Evolutionary conservation across 148 eudicot genomes (phyloP).

Genomic region (Cornus kousa): DNA sequence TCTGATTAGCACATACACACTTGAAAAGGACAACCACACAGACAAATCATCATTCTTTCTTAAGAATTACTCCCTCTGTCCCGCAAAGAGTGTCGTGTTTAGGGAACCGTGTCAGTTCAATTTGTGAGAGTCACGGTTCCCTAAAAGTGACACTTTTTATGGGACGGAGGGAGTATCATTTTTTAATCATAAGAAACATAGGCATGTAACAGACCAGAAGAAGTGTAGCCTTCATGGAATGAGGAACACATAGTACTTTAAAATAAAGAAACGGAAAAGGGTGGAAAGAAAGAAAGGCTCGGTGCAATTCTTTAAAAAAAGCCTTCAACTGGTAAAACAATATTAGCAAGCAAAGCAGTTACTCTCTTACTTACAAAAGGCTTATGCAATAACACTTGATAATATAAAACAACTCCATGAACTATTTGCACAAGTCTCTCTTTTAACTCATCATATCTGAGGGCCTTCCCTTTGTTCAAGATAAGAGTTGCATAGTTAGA

Average conservation of each 20-base stretch:
- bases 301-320: neutral
- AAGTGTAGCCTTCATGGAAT: neutral
- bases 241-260: neutral
- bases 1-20: neutral
- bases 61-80: no score
- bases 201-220: neutral
- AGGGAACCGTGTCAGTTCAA: no score
- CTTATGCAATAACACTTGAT: neutral
- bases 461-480: neutral
- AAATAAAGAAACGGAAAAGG: no score
- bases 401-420: neutral
- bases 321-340: neutral
- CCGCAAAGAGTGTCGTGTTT: no score
- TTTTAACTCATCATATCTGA: neutral
- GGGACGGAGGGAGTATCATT: no score
- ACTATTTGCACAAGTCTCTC: neutral
- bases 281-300: slow-evolving; percentile 4
- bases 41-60: neutral
- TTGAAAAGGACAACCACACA: neutral
- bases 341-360: no score
- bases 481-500: neutral
- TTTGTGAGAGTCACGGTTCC: no score
- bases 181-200: neutral
- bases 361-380: no score
- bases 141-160: no score